Evolutionary conservation across 441 rosid genomes (phyloP).

Genomic region (Euphorbia schlechtendalii): DNA sequence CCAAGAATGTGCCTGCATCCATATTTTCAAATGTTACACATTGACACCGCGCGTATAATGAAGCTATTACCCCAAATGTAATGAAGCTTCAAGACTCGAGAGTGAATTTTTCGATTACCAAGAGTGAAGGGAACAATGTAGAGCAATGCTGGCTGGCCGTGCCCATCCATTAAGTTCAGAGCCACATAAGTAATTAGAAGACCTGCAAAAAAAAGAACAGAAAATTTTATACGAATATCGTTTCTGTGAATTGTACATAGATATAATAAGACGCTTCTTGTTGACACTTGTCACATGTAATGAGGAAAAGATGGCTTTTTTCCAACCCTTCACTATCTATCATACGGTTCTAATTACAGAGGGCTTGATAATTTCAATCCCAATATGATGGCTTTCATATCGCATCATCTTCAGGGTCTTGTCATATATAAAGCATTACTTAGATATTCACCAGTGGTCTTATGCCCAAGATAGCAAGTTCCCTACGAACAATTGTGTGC

Average conservation of each 20-base stretch:
- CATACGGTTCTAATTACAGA: neutral
- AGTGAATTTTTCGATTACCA: constrained; percentile 32
- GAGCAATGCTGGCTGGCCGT: constrained; percentile 81
- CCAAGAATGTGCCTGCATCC: constrained; percentile 66
- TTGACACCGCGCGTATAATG: neutral
- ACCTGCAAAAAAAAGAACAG: constrained; percentile 28
- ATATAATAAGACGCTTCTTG: no score
- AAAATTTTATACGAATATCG: neutral
- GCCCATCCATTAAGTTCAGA: constrained; percentile 82
- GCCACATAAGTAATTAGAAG: constrained; percentile 73
- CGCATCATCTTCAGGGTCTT: neutral
- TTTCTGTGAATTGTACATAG: no score
- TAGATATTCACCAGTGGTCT: neutral
- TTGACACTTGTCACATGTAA: neutral
- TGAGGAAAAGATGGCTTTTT: neutral
- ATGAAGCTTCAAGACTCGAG: neutral
- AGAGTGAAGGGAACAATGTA: constrained; percentile 81
- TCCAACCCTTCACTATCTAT: neutral
- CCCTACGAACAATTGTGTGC: neutral
- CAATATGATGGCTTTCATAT: neutral
- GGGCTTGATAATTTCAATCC: neutral
- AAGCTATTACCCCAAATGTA: neutral
- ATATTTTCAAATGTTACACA: neutral
- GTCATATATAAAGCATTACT: neutral
- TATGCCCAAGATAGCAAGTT: neutral